Conservation (phyloP, 2,329 filamentous ascomycete genomes). For the Colletotrichum cordylinicola region DNA sequence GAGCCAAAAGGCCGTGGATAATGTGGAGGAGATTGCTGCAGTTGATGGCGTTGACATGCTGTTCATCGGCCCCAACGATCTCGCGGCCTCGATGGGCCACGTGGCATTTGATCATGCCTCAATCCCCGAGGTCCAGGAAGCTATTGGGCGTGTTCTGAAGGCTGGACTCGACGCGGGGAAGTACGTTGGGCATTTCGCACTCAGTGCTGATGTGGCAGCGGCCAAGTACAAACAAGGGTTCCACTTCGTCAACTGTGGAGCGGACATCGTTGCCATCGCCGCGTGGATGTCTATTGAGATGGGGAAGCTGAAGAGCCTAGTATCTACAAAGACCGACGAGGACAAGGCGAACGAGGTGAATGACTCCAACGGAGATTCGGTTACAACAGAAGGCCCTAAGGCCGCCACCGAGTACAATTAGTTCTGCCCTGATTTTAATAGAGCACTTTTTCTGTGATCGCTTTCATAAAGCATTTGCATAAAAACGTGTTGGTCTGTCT, state of each 20-base stretch:
- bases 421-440: background rate
- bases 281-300: constrained; percentile 40
- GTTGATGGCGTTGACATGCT: constrained; percentile 48
- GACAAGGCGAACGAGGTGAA: background rate
- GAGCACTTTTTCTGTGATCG: background rate
- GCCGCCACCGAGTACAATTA: background rate
- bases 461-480: accelerated
- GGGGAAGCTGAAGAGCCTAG: constrained; percentile 26
- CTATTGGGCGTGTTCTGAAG: constrained; percentile 28
- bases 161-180: constrained; percentile 35
- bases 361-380: background rate
- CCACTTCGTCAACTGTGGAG: constrained; percentile 41
- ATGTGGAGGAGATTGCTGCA: constrained; percentile 47
- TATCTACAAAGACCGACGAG: background rate
- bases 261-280: constrained; percentile 40
- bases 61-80: constrained; percentile 52
- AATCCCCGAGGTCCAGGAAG: constrained; percentile 35
- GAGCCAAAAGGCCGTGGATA: constrained; percentile 47
- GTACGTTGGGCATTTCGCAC: constrained; percentile 37
- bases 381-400: background rate
- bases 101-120: constrained; percentile 36
- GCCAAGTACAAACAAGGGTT: constrained; percentile 32
- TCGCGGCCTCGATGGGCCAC: constrained; percentile 35
- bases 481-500: accelerated
- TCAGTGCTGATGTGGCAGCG: constrained; percentile 34